These are phyloP conservation scores for Paecilomyces sp. DNA, from an alignment of 2,329 filamentous ascomycete species.

Conservation along the genomic window DNA sequence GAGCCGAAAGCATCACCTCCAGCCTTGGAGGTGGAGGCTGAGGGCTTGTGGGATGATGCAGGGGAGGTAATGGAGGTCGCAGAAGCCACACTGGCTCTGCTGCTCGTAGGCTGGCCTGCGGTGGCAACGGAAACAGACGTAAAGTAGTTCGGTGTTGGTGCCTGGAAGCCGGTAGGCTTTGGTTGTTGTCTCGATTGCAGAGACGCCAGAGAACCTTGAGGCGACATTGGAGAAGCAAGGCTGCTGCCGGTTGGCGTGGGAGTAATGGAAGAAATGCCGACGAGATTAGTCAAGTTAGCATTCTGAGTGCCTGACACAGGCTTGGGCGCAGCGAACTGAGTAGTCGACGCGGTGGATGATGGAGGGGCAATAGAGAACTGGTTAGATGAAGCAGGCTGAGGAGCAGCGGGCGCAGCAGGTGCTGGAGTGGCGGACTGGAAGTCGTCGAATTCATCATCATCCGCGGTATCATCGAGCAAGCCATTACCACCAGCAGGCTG, in stretches of 20 bases:
- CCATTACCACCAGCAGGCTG: constrained; percentile 41
- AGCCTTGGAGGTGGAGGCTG: constrained; percentile 37
- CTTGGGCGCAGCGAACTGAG: constrained; percentile 73
- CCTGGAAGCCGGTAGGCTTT: constrained; percentile 62
- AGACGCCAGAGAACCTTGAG: constrained; percentile 33
- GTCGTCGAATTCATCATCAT: constrained; percentile 93
- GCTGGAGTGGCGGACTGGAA: constrained; percentile 76
- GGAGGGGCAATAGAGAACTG: constrained; percentile 37
- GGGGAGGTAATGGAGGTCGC: constrained; percentile 32
- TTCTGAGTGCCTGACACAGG: constrained; percentile 78
- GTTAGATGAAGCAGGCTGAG: constrained; percentile 25
- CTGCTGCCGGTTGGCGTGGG: constrained; percentile 50
- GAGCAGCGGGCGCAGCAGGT: constrained; percentile 14
- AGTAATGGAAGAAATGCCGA: constrained; percentile 72
- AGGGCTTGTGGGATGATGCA: constrained; percentile 43
- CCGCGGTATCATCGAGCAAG: constrained; percentile 43
- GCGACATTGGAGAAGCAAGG: constrained; percentile 22
- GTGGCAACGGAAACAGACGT: constrained; percentile 58
- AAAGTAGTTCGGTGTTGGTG: constrained; percentile 86
- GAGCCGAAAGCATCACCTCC: constrained; percentile 84
- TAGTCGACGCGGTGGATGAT: constrained; percentile 43
- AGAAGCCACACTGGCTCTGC: constrained; percentile 26
- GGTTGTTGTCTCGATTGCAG: constrained; percentile 38
- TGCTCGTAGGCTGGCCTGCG: constrained; percentile 20
- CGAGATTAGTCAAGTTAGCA: constrained; percentile 71